These are phyloP conservation scores for Stemphylium lycopersici DNA, from an alignment of 2,329 filamentous ascomycete species.

Conservation along the genomic window DNA sequence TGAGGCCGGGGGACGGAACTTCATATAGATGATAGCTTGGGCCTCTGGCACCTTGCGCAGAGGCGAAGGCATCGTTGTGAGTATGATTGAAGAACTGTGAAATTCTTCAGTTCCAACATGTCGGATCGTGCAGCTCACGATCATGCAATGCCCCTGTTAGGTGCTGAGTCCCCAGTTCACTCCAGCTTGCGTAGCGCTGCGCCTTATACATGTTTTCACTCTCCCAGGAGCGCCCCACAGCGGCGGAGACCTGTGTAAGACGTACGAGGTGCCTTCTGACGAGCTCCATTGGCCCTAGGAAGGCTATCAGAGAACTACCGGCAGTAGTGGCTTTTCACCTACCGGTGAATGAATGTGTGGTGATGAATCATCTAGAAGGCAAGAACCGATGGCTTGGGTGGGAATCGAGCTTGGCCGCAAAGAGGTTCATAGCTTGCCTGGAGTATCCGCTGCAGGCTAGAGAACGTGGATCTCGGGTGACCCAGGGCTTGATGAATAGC, in stretches of 20 bases:
- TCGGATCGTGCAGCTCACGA: neutral
- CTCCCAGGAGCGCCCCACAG: neutral
- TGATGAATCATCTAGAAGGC: neutral
- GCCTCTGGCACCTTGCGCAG: neutral
- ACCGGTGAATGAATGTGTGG: neutral
- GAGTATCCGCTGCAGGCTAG: neutral
- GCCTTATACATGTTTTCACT: slow-evolving; percentile 1
- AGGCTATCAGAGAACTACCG: neutral
- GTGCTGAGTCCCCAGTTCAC: slow-evolving; percentile 1
- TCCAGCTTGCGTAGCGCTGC: neutral
- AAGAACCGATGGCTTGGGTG: neutral
- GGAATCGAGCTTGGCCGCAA: neutral
- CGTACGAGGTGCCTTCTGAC: neutral
- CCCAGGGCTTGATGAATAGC: neutral
- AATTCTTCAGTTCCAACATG: neutral
- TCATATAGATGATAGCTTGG: slow-evolving; percentile 5
- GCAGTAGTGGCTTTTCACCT: neutral
- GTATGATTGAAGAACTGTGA: slow-evolving; percentile 1
- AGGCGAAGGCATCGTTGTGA: neutral
- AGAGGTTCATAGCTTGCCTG: neutral
- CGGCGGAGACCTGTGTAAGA: neutral
- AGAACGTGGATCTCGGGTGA: neutral
- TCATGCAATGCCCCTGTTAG: neutral
- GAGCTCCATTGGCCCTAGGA: slow-evolving; percentile 1
- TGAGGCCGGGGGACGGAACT: neutral